A percentile compares a stretch with the other conserved stretches of the same genome.
phyloP scores from a whole-genome alignment of 75 land plant species.

The Larix kaempferi region DNA sequence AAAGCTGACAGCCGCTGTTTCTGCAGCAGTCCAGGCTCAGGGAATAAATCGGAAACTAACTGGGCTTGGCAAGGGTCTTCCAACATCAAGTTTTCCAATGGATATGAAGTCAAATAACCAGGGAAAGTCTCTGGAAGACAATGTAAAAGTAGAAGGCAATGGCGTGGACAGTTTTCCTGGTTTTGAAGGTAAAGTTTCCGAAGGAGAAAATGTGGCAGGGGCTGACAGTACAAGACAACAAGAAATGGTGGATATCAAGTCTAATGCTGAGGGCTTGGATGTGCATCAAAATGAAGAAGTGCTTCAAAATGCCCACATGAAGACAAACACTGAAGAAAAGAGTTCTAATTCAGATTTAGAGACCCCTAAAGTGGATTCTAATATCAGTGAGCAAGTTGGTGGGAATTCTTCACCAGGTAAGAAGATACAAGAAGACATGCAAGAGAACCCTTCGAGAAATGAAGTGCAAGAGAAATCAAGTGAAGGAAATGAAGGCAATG shows the following conservation, averaged over 20 bases:
- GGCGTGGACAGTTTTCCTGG: neutral
- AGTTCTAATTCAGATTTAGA: conserved; percentile 2
- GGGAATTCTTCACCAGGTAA: neutral
- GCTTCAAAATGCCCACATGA: neutral
- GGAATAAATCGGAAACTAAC: conserved; percentile 52
- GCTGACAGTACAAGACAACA: conserved; percentile 11
- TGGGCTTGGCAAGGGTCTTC: conserved; percentile 32
- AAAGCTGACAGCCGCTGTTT: conserved; percentile 77
- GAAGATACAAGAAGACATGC: neutral
- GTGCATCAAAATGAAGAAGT: conserved; percentile 5
- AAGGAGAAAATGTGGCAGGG: conserved; percentile 8
- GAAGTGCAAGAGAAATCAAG: neutral
- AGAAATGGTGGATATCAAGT: conserved; percentile 10
- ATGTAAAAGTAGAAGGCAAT: conserved; percentile 1
- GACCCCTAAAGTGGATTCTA: neutral
- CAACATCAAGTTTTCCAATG: conserved; percentile 44
- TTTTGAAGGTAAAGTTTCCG: conserved; percentile 1
- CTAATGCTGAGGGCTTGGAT: conserved; percentile 11
- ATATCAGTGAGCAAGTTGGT: neutral
- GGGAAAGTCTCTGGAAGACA: conserved; percentile 13
- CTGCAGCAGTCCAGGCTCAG: conserved; percentile 65
- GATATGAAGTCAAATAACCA: conserved; percentile 42
- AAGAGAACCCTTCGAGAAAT: neutral
- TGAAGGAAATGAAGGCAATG: neutral
- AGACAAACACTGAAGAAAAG: neutral